Base-by-base conservation (phyloP, 768 basidiomycete species). In the Termitomyces titanicus region DNA sequence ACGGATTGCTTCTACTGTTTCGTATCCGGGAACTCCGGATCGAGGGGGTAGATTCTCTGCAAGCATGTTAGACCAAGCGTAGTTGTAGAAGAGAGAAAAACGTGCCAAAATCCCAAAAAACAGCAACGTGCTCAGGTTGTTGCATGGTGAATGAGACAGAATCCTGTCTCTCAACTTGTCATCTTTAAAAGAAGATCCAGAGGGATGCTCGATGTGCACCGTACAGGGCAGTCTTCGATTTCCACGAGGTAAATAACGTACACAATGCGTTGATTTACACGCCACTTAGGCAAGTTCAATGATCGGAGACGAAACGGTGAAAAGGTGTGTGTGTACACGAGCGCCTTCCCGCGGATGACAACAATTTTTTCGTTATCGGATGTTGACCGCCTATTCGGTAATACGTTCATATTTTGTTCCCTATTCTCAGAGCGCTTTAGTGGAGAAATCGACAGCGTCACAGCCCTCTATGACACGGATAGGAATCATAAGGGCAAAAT, bases 1-100 rank as follows among this genome's bases (percentile, higher is more conserved):
- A 24, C 74, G 69, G 6, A 84, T 74, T 43, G 71, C 74, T 55
- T 76, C 70, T 3, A 74, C 74, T 18, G 80, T 66, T 17, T 70
- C 66, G 57, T 73, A 76, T 11, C 78, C 75, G 4, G 79, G 70
- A 11, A 66, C 63, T 35, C 53, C 22, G 70, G 63, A n/a, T 75
- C 66, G 18, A 29, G 70, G 55, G 0, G 67, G 64, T 56, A 75
- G 72, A 57, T 75, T 73, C 57, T 77, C 77, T 77, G 53, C 1
- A 33, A 7, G 45, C n/a, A 22, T 5, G n/a, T 54, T 18, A 54
- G 44, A 8, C n/a, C n/a, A 45, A 51, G 15, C 3, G 2, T 44
- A 25, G 17, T 35, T 18, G 1, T 31, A 22, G n/a, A 18, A 31
- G 17, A 50, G 39, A 24, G 20, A 45, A 42, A 8, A 43, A 15